These are phyloP conservation scores for Globisporangium takayamanum DNA, from an alignment of 352 stramenopile species.

Conservation along the genomic window DNA sequence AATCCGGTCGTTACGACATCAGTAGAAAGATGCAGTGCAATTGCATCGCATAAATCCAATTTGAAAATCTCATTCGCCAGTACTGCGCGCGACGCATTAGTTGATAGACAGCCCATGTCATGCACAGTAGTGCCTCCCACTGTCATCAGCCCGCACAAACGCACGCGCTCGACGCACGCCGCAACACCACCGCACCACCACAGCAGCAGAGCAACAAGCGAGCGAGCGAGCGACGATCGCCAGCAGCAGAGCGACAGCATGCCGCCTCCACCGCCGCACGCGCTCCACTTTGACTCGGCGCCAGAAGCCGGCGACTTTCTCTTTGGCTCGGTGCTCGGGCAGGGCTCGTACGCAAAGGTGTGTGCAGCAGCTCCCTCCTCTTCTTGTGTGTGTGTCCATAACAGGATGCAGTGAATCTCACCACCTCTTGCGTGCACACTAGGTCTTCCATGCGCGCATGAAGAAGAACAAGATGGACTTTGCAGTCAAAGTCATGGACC, in stretches of 20 bases:
- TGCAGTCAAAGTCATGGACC: slow-evolving; percentile 90
- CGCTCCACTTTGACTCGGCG: slow-evolving; percentile 52
- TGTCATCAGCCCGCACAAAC: background rate
- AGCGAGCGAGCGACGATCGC: background rate
- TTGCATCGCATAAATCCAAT: background rate
- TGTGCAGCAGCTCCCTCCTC: slow-evolving; percentile 14
- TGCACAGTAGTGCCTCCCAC: background rate
- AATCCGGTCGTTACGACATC: background rate
- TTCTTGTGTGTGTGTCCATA: background rate
- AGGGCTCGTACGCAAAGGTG: slow-evolving; percentile 87
- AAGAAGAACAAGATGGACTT: slow-evolving; percentile 81
- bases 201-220: too few relatives aligned
- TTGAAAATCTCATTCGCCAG: background rate
- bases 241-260: background rate
- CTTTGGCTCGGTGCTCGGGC: slow-evolving; percentile 80
- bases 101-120: background rate
- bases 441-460: slow-evolving; percentile 84
- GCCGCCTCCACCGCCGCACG: slow-evolving; percentile 29
- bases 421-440: background rate
- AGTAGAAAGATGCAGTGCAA: background rate
- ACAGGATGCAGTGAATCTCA: background rate
- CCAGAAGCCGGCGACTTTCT: slow-evolving; percentile 78
- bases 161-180: background rate
- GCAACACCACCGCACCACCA: background rate
- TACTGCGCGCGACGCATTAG: background rate